A percentile compares a stretch with the other conserved stretches of the same genome.
These are phyloP conservation scores for Tetraselmis chui DNA, from an alignment of 139 green algal genomes.

Conservation along the genomic window DNA sequence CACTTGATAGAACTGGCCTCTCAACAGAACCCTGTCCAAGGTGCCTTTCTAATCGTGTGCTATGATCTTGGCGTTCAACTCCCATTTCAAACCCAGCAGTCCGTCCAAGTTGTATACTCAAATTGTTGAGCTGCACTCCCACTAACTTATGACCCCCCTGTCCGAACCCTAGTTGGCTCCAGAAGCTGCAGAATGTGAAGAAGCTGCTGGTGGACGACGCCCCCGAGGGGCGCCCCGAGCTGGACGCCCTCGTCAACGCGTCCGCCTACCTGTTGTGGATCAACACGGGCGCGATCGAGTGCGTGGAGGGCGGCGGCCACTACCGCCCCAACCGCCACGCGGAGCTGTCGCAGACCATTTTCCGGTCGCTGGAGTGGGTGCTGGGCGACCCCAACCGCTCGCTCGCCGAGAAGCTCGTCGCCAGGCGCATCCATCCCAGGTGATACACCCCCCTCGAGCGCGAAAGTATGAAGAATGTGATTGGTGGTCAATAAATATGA, in stretches of 20 bases:
- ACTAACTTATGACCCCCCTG: too few species aligned
- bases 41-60: too few species aligned
- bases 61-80: too few species aligned
- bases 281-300: slow-evolving; percentile 77
- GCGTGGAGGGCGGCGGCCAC: slow-evolving; percentile 88
- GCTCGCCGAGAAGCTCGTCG: slow-evolving; percentile 29
- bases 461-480: too few species aligned
- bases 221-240: slow-evolving; percentile 29
- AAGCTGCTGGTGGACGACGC: slow-evolving; percentile 66
- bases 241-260: slow-evolving; percentile 38
- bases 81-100: too few species aligned
- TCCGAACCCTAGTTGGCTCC: slow-evolving; percentile 54
- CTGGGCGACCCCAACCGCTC: slow-evolving; percentile 35
- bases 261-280: slow-evolving; percentile 79
- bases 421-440: slow-evolving; percentile 56
- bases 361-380: slow-evolving; percentile 75
- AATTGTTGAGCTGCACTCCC: too few species aligned
- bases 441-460: slow-evolving; percentile 3
- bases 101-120: too few species aligned
- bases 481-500: too few species aligned
- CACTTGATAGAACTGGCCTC: too few species aligned
- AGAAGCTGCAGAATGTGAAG: slow-evolving; percentile 71
- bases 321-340: slow-evolving; percentile 90
- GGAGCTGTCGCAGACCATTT: slow-evolving; percentile 70
- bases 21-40: too few species aligned